A percentile compares a stretch with the other conserved stretches of the same genome.
Conservation (phyloP, 345 rosid species). For the Linum trigynum region DNA sequence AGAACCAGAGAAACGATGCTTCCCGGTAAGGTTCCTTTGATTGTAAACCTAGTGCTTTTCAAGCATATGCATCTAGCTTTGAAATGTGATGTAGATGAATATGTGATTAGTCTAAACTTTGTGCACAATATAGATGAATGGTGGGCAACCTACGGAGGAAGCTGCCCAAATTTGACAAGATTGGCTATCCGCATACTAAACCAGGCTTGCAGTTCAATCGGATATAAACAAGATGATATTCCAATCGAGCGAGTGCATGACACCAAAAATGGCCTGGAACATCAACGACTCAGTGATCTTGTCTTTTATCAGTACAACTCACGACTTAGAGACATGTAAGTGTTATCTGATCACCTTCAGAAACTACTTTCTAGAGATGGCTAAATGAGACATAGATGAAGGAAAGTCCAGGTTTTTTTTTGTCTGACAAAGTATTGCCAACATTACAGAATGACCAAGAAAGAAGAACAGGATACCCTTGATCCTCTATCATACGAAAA, state of each 20-base stretch:
- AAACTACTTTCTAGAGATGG: not conserved
- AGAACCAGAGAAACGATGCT: conserved; percentile 71
- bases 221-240: conserved; percentile 30
- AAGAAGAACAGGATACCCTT: conserved; percentile 8
- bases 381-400: too few species aligned
- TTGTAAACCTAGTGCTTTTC: not conserved
- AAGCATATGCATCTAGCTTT: not conserved
- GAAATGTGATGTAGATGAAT: not conserved
- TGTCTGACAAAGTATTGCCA: not conserved
- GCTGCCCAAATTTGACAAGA: conserved; percentile 78
- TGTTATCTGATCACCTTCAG: not conserved
- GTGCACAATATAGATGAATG: conserved; percentile 59
- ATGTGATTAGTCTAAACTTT: not conserved
- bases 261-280: conserved; percentile 32
- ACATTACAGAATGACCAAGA: conserved; percentile 9
- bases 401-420: not conserved
- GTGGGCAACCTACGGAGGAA: conserved; percentile 94
- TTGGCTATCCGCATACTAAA: conserved; percentile 66
- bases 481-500: conserved; percentile 18
- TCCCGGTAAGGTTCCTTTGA: conserved; percentile 41
- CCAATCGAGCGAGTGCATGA: conserved; percentile 37
- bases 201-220: conserved; percentile 64
- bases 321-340: not conserved
- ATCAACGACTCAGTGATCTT: not conserved
- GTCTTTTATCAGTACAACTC: not conserved